Base-by-base conservation (phyloP, 1,139 yeast species). In the Pichia sp. region DNA sequence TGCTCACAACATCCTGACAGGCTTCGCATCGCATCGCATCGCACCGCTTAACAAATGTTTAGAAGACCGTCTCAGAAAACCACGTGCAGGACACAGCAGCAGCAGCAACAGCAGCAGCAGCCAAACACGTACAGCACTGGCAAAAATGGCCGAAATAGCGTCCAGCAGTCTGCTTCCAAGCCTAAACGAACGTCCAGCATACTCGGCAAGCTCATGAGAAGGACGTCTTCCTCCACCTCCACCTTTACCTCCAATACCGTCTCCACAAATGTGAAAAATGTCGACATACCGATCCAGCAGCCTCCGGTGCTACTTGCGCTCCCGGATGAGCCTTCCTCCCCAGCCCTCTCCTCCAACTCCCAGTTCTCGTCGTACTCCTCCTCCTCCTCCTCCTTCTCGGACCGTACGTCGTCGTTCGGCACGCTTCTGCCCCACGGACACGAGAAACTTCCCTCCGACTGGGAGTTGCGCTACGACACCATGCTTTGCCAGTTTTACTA, bases 401-500 rank as follows among this genome's bases (percentile, higher is more conserved):
- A 31, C 34, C 34, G 12, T 3, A 20, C 24, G 34, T 31, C 34
- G 34, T 31, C 34, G 2, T 12, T 31, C 34, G 34, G 12, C 9
- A 31, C 12, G 12, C 34, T 12, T 31, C 34, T 4, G 2, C 9
- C 12, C 12, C 12, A 8, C 9, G 34, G 30, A 20, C 6, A 49
- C 29, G 20, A 42, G 24, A 41, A 50, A 27, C 30, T 66, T 5
- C 70, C 72, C 0, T 41, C 54, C 4, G 62, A 63, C 12, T 69
- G 73, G 73, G 66, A 69, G 48, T 60, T 69, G 31, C 54, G 70
- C 36, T 69, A 59, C 46, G 73, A 69, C 55, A 67, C 71, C 2
- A 54, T 56, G 2, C 55, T 69, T 27, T 64, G 65, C 42, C 65
- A 67, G 51, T 67, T 61, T 54, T 69, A 66, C 54, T 69, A 68